Conservation (phyloP, 2,329 filamentous ascomycete genomes). For the Lachnum nothofagi region DNA sequence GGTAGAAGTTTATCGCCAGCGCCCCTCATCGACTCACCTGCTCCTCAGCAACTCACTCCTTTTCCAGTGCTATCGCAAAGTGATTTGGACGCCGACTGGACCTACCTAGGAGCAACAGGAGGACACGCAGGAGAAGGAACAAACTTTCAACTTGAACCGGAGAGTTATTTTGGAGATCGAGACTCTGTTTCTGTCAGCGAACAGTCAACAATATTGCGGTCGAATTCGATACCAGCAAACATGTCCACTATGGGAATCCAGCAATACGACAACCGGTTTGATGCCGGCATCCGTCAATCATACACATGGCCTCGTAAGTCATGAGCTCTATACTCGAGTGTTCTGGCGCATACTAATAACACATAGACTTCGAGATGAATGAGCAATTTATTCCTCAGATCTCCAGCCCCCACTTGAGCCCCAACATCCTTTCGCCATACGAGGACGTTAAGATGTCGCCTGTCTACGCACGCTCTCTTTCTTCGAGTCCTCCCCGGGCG, state of each 20-base stretch:
- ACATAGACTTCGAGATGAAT: constrained; percentile 29
- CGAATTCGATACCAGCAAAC: constrained; percentile 25
- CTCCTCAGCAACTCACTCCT: constrained; percentile 25
- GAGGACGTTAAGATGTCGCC: constrained; percentile 31
- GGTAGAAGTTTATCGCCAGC: constrained; percentile 19
- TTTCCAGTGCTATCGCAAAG: constrained; percentile 28
- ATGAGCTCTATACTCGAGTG: neutral
- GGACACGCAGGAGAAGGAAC: constrained; percentile 22
- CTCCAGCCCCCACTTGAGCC: constrained; percentile 22
- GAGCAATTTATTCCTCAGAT: constrained; percentile 29
- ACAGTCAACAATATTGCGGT: constrained; percentile 19
- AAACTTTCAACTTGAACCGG: constrained; percentile 26
- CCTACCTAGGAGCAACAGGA: constrained; percentile 24
- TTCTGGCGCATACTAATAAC: constrained; percentile 14
- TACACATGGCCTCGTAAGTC: constrained; percentile 33
- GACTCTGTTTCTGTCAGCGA: constrained; percentile 9
- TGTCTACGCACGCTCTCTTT: constrained; percentile 34
- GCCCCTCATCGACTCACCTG: constrained; percentile 23
- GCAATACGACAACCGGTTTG: constrained; percentile 30
- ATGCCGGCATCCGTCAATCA: constrained; percentile 26
- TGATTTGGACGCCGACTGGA: constrained; percentile 29
- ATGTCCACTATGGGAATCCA: constrained; percentile 33
- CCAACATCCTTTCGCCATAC: constrained; percentile 27
- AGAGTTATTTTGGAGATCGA: constrained; percentile 17
- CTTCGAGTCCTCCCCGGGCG: constrained; percentile 52